Evolutionary conservation across 2,329 filamentous ascomycete species (phyloP).

Genomic region (Fusarium sp.): DNA sequence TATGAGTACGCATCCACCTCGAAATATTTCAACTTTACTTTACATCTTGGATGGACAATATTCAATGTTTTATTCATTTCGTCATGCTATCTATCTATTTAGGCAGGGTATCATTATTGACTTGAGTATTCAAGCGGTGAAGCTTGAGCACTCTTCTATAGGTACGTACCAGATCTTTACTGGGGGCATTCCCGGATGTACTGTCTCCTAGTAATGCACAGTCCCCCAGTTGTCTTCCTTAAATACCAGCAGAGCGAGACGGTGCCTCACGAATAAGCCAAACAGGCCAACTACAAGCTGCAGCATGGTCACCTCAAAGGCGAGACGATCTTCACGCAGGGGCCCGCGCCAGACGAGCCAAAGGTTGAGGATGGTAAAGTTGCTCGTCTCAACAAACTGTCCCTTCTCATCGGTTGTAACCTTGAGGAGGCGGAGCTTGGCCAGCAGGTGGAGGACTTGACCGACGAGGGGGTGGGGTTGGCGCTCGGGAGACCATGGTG

Average conservation of each 20-base stretch:
- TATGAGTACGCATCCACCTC: conserved; percentile 19
- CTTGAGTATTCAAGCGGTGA: neutral
- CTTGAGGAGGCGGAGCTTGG: conserved; percentile 74
- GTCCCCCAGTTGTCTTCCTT: conserved; percentile 83
- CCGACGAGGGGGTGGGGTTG: conserved; percentile 77
- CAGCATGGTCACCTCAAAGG: conserved; percentile 82
- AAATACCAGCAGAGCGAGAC: conserved; percentile 88
- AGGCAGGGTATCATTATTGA: conserved; percentile 28
- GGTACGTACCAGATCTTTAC: neutral
- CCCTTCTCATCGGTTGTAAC: conserved; percentile 76
- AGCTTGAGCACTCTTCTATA: neutral
- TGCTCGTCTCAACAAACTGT: conserved; percentile 82
- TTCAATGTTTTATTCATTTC: neutral
- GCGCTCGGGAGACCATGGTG: conserved; percentile 75
- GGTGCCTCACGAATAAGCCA: conserved; percentile 87
- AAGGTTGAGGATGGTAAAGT: conserved; percentile 93
- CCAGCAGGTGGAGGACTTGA: conserved; percentile 74
- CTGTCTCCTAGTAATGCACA: conserved; percentile 33
- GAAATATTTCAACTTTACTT: neutral
- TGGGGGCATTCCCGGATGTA: neutral
- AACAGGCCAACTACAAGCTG: conserved; percentile 82
- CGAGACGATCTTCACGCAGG: conserved; percentile 86
- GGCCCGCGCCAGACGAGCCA: conserved; percentile 97
- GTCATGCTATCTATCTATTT: neutral
- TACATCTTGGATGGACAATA: neutral